These are phyloP conservation scores for Trichopus zeylanicus DNA, from an alignment of 116 monocot species.

Conservation along the genomic window DNA sequence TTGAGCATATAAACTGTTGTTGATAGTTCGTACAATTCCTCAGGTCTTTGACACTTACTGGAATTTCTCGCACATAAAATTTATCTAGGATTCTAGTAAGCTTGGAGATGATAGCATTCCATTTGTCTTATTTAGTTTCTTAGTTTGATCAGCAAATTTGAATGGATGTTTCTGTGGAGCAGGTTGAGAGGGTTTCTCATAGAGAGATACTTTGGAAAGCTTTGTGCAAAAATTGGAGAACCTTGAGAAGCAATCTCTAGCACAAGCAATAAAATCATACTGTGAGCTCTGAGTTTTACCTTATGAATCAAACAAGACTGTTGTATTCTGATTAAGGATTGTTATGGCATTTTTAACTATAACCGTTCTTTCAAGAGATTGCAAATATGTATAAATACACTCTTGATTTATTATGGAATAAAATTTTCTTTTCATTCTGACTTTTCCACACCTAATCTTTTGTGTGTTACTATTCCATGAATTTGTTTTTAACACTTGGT, in stretches of 20 bases:
- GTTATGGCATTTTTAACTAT: too few relatives aligned
- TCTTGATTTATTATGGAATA: not conserved
- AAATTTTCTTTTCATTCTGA: not conserved
- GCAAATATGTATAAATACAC: not conserved
- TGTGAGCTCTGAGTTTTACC: conserved; percentile 79
- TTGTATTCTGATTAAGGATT: conserved; percentile 50
- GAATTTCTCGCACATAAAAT: too few relatives aligned
- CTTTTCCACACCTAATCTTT: too few relatives aligned
- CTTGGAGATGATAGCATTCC: too few relatives aligned
- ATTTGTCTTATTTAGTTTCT: not conserved
- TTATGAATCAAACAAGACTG: conserved; percentile 61
- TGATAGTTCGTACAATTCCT: too few relatives aligned
- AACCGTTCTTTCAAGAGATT: too few relatives aligned
- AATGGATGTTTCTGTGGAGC: not conserved
- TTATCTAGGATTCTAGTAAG: too few relatives aligned
- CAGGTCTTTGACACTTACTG: too few relatives aligned
- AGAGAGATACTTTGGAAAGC: conserved; percentile 58
- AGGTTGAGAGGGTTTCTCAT: conserved; percentile 95
- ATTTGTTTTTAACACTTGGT: too few relatives aligned
- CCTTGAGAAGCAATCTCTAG: conserved; percentile 81
- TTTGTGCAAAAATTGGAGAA: conserved; percentile 73
- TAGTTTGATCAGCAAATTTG: not conserved
- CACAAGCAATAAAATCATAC: conserved; percentile 70
- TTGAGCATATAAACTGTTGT: too few relatives aligned
- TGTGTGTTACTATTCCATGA: too few relatives aligned